phyloP scores from a whole-genome alignment of 805 yeast species.

The Wickerhamomyces rabaulensis region DNA sequence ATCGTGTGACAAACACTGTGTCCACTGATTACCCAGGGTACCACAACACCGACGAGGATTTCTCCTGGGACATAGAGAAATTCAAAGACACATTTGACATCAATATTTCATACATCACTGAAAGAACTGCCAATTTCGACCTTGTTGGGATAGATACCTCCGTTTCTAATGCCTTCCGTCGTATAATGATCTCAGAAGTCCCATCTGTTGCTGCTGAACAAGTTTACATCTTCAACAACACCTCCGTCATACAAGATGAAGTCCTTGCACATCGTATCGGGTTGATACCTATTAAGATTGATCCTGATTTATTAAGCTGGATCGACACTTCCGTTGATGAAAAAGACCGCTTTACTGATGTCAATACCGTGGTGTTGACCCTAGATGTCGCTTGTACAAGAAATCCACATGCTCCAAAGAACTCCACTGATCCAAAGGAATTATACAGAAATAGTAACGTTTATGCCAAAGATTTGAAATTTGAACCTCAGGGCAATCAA shows the following conservation, averaged over 20 bases:
- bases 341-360: constrained; percentile 72
- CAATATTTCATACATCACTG: constrained; percentile 57
- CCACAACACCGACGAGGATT: constrained; percentile 50
- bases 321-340: constrained; percentile 61
- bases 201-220: constrained; percentile 95
- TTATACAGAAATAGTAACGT: constrained; percentile 80
- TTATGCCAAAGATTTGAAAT: constrained; percentile 84
- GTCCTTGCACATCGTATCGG: constrained; percentile 95
- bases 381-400: constrained; percentile 80
- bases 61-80: constrained; percentile 78
- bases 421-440: constrained; percentile 74
- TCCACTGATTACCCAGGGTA: constrained; percentile 93
- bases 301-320: constrained; percentile 88
- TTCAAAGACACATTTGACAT: constrained; percentile 67
- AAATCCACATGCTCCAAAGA: constrained; percentile 77
- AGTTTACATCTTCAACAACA: constrained; percentile 86
- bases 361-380: constrained; percentile 81
- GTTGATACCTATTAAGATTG: constrained; percentile 80
- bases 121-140: constrained; percentile 81
- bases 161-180: constrained; percentile 91
- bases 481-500: constrained; percentile 90
- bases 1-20: constrained; percentile 84
- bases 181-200: constrained; percentile 95
- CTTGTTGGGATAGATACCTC: constrained; percentile 84
- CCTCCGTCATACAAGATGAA: constrained; percentile 96